Evolutionary conservation across 192 early-diverging fungal genomes (phyloP).

Genomic region (Spizellomyces punctatus): DNA sequence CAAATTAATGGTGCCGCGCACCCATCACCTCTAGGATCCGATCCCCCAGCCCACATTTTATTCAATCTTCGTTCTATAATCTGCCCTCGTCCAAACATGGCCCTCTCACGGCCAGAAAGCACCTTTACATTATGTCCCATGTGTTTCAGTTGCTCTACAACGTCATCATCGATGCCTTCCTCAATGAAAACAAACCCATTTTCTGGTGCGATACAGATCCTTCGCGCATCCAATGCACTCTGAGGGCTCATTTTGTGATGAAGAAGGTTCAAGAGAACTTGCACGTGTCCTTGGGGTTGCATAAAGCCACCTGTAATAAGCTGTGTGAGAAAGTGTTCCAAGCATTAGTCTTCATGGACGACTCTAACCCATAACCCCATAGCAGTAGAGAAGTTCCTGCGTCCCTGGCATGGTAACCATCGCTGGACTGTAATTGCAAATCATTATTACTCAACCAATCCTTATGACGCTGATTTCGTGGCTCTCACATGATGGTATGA

Average conservation of each 20-base stretch:
- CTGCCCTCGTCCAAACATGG: slow-evolving; percentile 76
- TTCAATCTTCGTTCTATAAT: slow-evolving; percentile 50
- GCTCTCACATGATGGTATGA: slow-evolving; percentile 72
- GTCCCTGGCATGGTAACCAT: slow-evolving; percentile 52
- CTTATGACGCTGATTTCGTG: too few species aligned
- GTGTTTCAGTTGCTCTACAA: slow-evolving; percentile 47
- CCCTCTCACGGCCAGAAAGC: slow-evolving; percentile 48
- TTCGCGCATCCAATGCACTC: slow-evolving; percentile 66
- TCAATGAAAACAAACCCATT: slow-evolving; percentile 57
- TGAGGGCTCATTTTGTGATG: slow-evolving; percentile 65
- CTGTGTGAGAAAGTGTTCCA: background rate
- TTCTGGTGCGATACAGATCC: slow-evolving; percentile 62
- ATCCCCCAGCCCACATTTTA: slow-evolving; percentile 28
- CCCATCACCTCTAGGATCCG: slow-evolving; percentile 39
- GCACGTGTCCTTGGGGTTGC: slow-evolving; percentile 86
- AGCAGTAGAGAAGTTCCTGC: slow-evolving; percentile 44
- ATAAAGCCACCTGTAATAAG: slow-evolving; percentile 51
- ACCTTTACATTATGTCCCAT: slow-evolving; percentile 63
- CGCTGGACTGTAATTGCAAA: slow-evolving; percentile 30
- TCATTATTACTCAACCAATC: too few species aligned
- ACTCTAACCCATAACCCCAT: slow-evolving; percentile 66
- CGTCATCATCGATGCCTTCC: slow-evolving; percentile 55
- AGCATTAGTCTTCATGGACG: background rate
- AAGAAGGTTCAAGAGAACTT: slow-evolving; percentile 71
- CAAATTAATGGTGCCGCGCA: slow-evolving; percentile 7